Base-by-base conservation (phyloP, 2,329 filamentous ascomycete species). In the Neodidymelliopsis sp. region DNA sequence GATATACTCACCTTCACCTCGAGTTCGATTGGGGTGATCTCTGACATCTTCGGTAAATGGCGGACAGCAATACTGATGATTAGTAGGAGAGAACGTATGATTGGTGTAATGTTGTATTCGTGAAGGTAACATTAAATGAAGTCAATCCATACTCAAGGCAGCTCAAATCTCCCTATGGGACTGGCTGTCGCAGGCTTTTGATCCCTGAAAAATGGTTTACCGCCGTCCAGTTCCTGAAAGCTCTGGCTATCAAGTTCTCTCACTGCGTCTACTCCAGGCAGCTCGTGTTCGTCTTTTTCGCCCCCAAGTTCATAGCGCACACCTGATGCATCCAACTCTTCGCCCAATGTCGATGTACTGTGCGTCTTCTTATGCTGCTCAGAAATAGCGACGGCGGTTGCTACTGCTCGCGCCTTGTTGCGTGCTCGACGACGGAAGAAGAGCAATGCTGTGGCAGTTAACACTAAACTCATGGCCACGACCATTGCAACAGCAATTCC, bases 341-440 rank as follows among this genome's bases (percentile, higher is more conserved):
- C 48, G n/a, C 47, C 39, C n/a, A 39, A 19, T 7, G 55, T 35
- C 12, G 53, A 39, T 18, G 29, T 41, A 28, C 39, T 53, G 13
- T 35, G 18, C 1, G 36, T 43, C 22, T 47, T 56, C 18, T 36
- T 48, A 2, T 45, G 31, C 1, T 45, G 31, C 1, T 47, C 30
- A 12, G 35, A 10, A 10, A 23, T 23, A 10, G 25, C 18, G 25
- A 55, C n/a, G n/a, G n/a, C n/a, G n/a, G n/a, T n/a, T n/a, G n/a
- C n/a, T n/a, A n/a, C 54, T 25, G 59, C 56, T 22, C 38, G 47
- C 12, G 57, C 48, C 24, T 56, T 56, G 16, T 50, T 30, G 6
- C 47, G 37, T 16, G 47, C 24, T n/a, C 60, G 46, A 3, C 48
- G 50, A 28, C 50, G 50, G 23, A 59, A 39, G 25, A 46, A 55